Base-by-base conservation (phyloP, 768 basidiomycete genomes). In the Mycena haematopus region DNA sequence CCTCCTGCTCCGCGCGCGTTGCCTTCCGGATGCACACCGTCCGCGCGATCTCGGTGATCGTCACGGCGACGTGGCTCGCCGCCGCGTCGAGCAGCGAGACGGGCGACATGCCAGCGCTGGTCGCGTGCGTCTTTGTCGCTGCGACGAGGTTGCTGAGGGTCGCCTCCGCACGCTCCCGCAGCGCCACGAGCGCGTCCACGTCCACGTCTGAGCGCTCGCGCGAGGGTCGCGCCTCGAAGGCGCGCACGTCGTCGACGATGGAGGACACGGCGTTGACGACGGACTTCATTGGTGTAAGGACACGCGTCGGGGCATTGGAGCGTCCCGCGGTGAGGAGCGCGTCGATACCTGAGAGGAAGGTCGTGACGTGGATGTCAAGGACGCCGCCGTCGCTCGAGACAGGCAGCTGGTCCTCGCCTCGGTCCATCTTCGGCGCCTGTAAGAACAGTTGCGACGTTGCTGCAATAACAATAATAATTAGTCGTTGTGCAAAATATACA, bases 71-170 rank as follows among this genome's bases (percentile, higher is more conserved):
- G 69, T 99, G 97, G 71, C 94, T 95, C 1, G 96, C 93, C 6
- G 97, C 97, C 8, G 96, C 97, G 70, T 99, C 97, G 58, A 99
- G 82, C 52, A 99, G 78, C 67, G 92, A 94, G 70, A 99, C 95
- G 17, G 97, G 97, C 0, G 92, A 90, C 80, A 99, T 86, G 21
- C 96, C 96, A 24, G 91, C 87, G 63, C 93, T 90, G 45, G 91
- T 92, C 6, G 95, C 97, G 72, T 98, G 97, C 40, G 93, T 96
- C 76, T 92, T 92, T 33, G 90, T 84, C 22, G 95, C 95, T 4
- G 89, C 84, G 44, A 93, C 92, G 45, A 99, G 88, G 72, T 95
- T 94, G 70, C 88, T 90, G 50, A 99, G 84, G 6, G 96, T 96
- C 9, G 93, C 91, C 65, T 93, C 91, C 0, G 84, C 86, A 33